Conservation (phyloP, 2,329 filamentous ascomycete species). For the Colletotrichum costaricense region DNA sequence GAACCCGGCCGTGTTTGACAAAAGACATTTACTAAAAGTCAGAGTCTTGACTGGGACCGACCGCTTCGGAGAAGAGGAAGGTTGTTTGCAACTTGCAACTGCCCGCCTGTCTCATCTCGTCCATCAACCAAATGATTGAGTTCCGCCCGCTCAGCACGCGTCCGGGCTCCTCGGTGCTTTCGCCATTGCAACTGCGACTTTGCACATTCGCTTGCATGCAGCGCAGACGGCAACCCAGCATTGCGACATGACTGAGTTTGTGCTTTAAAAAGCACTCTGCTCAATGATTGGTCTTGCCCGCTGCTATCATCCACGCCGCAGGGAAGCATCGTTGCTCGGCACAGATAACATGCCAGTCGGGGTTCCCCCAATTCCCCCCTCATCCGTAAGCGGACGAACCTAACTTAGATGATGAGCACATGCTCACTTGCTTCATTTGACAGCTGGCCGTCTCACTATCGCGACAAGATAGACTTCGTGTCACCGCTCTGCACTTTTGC, state of each 20-base stretch:
- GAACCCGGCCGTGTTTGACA: neutral
- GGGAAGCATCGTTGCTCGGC: conserved; percentile 9
- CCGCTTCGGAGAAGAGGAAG: neutral
- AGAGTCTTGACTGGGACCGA: neutral
- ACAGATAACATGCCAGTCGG: conserved; percentile 17
- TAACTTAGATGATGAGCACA: conserved; percentile 23
- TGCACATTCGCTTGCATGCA: conserved; percentile 16
- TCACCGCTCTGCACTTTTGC: neutral
- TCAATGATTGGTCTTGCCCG: neutral
- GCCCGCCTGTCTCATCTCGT: neutral
- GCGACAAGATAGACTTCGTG: conserved; percentile 23
- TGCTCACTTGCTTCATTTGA: conserved; percentile 29
- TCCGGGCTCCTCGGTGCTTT: conserved; percentile 14
- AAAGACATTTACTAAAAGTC: neutral
- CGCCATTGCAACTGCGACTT: conserved; percentile 1
- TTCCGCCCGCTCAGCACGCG: neutral
- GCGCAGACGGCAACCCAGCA: neutral
- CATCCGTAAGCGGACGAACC: conserved; percentile 31
- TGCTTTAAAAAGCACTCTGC: conserved; percentile 1
- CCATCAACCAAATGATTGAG: neutral
- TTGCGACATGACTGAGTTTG: conserved; percentile 14
- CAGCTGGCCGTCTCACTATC: conserved; percentile 16
- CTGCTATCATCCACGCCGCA: neutral
- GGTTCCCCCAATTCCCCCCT: neutral
- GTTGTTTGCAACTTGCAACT: neutral